Conservation (phyloP, 2,329 filamentous ascomycete species). For the Emydomyces testavorans region DNA sequence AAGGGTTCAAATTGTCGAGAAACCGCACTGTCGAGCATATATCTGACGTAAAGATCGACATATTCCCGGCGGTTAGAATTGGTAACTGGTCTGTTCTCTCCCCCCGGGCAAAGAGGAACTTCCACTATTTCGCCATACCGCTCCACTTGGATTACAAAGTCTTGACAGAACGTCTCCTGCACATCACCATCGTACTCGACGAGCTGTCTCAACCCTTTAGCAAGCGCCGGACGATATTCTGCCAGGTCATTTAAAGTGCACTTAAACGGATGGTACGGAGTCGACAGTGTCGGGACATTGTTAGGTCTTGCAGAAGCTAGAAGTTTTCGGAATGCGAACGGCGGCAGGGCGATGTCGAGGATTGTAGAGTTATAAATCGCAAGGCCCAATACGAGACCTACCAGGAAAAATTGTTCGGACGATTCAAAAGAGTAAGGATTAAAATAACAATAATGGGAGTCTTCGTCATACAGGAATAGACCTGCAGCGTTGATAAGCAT, state of each 20-base stretch:
- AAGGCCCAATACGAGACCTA: slow-evolving; percentile 75
- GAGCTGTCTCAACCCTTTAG: slow-evolving; percentile 61
- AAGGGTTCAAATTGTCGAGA: slow-evolving; percentile 82
- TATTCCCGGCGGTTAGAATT: slow-evolving; percentile 75
- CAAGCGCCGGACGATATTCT: slow-evolving; percentile 66
- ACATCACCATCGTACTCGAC: slow-evolving; percentile 79
- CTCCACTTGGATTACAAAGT: slow-evolving; percentile 68
- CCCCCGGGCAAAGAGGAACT: slow-evolving; percentile 61
- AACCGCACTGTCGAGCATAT: slow-evolving; percentile 67
- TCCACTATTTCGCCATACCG: slow-evolving; percentile 58
- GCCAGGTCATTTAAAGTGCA: slow-evolving; percentile 73
- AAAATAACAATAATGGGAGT: slow-evolving; percentile 85
- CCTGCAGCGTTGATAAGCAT: slow-evolving; percentile 39
- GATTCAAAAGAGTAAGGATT: slow-evolving; percentile 83
- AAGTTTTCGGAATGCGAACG: slow-evolving; percentile 81
- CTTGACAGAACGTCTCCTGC: slow-evolving; percentile 63
- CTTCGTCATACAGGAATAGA: slow-evolving; percentile 86
- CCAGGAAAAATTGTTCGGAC: slow-evolving; percentile 81
- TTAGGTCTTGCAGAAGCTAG: slow-evolving; percentile 61
- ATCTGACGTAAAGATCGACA: slow-evolving; percentile 70
- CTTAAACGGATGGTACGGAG: slow-evolving; percentile 48
- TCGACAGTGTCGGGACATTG: slow-evolving; percentile 45
- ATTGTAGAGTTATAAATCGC: slow-evolving; percentile 95
- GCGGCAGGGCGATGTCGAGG: slow-evolving; percentile 73
- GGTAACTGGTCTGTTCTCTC: slow-evolving; percentile 66